Evolutionary conservation across 306 rosid species (phyloP).

Genomic region (Coriaria nepalensis): DNA sequence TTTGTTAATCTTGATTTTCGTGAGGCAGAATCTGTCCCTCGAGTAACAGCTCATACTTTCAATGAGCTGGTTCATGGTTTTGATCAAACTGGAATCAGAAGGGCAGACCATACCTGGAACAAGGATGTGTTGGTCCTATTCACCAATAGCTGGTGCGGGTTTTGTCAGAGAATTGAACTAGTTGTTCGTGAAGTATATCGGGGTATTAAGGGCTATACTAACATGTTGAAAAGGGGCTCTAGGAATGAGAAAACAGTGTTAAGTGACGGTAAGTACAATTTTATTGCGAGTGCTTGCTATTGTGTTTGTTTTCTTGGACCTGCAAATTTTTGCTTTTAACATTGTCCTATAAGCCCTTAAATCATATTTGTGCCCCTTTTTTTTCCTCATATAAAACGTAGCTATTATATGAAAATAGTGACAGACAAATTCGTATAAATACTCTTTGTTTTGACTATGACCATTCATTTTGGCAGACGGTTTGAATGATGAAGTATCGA

Average conservation of each 20-base stretch:
- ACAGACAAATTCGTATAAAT: too few species aligned
- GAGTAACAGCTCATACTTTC: slow-evolving; percentile 47
- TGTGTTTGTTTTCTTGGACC: too few species aligned
- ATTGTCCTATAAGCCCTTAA: too few species aligned
- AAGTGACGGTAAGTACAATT: slow-evolving; percentile 32
- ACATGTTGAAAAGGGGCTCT: slow-evolving; percentile 30
- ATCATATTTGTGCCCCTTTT: too few species aligned
- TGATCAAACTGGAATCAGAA: slow-evolving; percentile 42
- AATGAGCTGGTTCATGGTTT: slow-evolving; percentile 52
- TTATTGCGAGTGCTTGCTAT: slow-evolving; percentile 10
- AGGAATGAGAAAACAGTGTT: slow-evolving; percentile 22
- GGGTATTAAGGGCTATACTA: slow-evolving; percentile 43
- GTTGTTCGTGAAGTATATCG: slow-evolving; percentile 71
- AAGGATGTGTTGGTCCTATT: slow-evolving; percentile 83
- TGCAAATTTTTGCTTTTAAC: too few species aligned
- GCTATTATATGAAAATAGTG: too few species aligned
- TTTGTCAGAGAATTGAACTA: slow-evolving; percentile 82
- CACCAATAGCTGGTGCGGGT: slow-evolving; percentile 91
- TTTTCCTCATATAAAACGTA: too few species aligned
- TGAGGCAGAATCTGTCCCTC: slow-evolving; percentile 78
- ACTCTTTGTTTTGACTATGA: slow-evolving; percentile 4
- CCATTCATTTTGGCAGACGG: slow-evolving; percentile 33
- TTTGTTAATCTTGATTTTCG: slow-evolving; percentile 87
- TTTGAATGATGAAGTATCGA: slow-evolving; percentile 25
- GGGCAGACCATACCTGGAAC: slow-evolving; percentile 33